A percentile compares a stretch with the other conserved stretches of the same genome.
Conservation (phyloP, 176 grass and related monocot species). For the Carex littledalei region DNA sequence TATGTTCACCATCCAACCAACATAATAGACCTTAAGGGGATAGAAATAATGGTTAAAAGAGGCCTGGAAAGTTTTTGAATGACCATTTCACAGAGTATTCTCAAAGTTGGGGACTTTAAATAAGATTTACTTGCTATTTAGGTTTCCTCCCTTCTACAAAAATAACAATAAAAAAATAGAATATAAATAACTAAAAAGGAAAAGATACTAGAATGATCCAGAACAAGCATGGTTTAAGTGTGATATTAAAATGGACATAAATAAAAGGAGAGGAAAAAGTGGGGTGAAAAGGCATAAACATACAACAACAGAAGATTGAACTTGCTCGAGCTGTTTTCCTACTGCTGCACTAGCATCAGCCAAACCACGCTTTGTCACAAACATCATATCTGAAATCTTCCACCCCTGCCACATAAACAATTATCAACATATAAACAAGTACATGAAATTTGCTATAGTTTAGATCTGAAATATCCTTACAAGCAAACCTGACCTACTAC, state of each 20-base stretch:
- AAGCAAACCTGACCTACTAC: neutral
- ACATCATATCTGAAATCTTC: constrained; percentile 96
- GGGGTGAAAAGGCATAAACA: constrained; percentile 24
- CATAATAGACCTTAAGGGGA: neutral
- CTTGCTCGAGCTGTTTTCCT: constrained; percentile 76
- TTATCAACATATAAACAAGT: neutral
- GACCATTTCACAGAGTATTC: neutral
- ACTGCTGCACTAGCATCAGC: constrained; percentile 66
- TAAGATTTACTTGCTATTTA: neutral
- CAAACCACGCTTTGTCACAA: constrained; percentile 75
- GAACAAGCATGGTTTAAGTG: neutral
- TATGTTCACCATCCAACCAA: constrained; percentile 2
- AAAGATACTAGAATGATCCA: neutral
- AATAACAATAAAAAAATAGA: constrained; percentile 11
- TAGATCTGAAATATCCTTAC: constrained; percentile 1
- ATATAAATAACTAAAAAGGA: neutral
- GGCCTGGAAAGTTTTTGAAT: neutral
- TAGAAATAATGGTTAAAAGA: neutral
- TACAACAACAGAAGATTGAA: constrained; percentile 77
- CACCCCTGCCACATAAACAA: constrained; percentile 53
- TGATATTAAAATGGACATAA: neutral
- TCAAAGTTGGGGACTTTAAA: neutral
- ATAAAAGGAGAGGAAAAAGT: neutral
- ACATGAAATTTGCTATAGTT: neutral
- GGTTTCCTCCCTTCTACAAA: neutral